phyloP scores from a whole-genome alignment of 176 grass and related monocot species.

The Bothriochloa decipiens region DNA sequence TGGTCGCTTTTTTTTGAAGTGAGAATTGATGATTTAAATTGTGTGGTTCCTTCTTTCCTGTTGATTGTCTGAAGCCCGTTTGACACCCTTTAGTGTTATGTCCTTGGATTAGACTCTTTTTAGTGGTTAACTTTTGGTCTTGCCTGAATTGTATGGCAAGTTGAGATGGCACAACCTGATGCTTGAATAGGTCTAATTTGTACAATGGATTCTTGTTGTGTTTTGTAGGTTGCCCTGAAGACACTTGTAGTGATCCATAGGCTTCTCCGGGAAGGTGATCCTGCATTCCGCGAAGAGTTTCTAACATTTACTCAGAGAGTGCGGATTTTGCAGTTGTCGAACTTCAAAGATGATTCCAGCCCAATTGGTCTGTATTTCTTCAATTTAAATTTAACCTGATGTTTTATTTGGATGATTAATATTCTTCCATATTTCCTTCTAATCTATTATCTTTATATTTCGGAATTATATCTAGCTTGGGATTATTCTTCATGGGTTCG shows the following conservation, averaged over 20 bases:
- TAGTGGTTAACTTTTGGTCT: background rate
- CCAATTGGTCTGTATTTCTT: constrained; percentile 68
- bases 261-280: constrained; percentile 87
- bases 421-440: constrained; percentile 2
- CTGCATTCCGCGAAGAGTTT: constrained; percentile 87
- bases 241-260: constrained; percentile 92
- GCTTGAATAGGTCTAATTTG: constrained; percentile 17
- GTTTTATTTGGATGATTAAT: constrained; percentile 2
- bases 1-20: background rate
- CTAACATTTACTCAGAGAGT: constrained; percentile 89
- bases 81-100: background rate
- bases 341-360: constrained; percentile 97
- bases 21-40: background rate
- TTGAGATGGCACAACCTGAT: background rate
- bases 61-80: background rate
- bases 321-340: constrained; percentile 80
- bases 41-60: constrained; percentile 1
- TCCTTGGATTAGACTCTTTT: background rate
- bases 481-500: constrained; percentile 96
- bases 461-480: constrained; percentile 65
- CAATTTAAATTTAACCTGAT: background rate
- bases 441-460: constrained; percentile 23
- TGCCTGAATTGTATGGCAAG: constrained; percentile 16
- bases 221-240: constrained; percentile 89
- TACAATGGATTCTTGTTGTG: constrained; percentile 26